Base-by-base conservation (phyloP, 179 eudicot species). In the Silene vulgaris region DNA sequence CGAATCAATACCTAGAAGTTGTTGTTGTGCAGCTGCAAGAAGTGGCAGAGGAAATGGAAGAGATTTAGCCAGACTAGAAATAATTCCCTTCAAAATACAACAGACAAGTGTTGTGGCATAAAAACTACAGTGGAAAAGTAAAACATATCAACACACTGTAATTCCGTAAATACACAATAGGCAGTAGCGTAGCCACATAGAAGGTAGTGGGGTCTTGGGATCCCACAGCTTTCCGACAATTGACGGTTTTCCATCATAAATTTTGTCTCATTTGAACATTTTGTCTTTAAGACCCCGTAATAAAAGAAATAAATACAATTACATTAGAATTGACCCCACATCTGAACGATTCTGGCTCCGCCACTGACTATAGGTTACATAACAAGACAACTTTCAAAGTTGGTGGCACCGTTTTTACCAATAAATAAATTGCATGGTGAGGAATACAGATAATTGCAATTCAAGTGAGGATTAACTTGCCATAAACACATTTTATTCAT, bases 1-100 rank as follows among this genome's bases (percentile, higher is more conserved):
- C 28, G 69, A 30, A 56, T 52, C 8, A 13, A 60, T 87, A 93
- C 99, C 99, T 78, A 92, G 89, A 80, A 96, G 93, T 82, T 96
- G 99, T 81, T 96, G 99, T 82, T 91, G 87, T 73, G 99, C 91
- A 81, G 89, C 96, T 59, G 91, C 90, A 76, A 93, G 81, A 81
- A 96, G 99, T 73, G 96, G 99, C 79, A 93, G 83, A 71, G 99
- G 99, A 88, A 96, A 96, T 75, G 85, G 82, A 79, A 86, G 83
- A 80, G 96, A 93, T 82, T 89, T 96, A 64, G 98, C 97, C 87
- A 84, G 80, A 74, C 86, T 89, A 80, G 93, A 77, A 67, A 89
- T 88, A 76, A 73, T 79, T 50, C 89, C 97, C 99, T 96, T 60
- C 61, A 84, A 80, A 71, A 78, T 50, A 75, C 72, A 82, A 75